A percentile compares a stretch with the other conserved stretches of the same genome.
These are phyloP conservation scores for Astragalus glycyphyllos DNA, from an alignment of 306 rosid genomes.

Conservation along the genomic window DNA sequence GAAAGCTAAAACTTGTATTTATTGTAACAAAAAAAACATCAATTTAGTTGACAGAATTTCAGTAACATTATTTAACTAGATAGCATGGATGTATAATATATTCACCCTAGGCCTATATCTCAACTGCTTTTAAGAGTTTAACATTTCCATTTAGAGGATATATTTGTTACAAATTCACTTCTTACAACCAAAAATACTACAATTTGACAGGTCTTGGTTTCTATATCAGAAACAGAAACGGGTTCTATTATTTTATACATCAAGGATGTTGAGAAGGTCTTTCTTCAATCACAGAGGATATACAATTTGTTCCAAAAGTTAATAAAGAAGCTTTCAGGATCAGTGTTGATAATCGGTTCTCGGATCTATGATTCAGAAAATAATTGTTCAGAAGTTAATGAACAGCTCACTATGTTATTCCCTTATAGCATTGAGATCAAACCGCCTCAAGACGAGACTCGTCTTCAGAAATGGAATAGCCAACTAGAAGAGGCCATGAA, in stretches of 20 bases:
- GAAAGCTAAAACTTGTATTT: conserved; percentile 7
- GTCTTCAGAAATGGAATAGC: conserved; percentile 60
- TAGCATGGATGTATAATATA: neutral
- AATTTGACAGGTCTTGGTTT: conserved; percentile 70
- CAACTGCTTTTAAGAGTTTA: neutral
- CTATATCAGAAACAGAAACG: conserved; percentile 71
- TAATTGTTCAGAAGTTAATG: conserved; percentile 53
- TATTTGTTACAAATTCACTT: neutral
- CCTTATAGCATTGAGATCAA: conserved; percentile 63
- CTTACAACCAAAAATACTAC: conserved; percentile 32
- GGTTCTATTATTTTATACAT: conserved; percentile 78
- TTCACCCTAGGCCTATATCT: neutral
- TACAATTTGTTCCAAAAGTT: conserved; percentile 67
- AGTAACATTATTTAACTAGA: neutral
- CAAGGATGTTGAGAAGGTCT: conserved; percentile 74
- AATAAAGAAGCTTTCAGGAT: conserved; percentile 77
- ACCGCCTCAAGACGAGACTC: conserved; percentile 77
- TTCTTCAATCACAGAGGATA: conserved; percentile 65
- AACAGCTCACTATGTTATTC: conserved; percentile 62
- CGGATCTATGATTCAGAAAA: conserved; percentile 52
- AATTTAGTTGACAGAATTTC: conserved; percentile 19
- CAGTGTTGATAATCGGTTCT: conserved; percentile 84
- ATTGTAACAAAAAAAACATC: neutral
- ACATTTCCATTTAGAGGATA: neutral
- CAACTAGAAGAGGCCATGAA: conserved; percentile 71